Evolutionary conservation across 768 basidiomycete species (phyloP), one percentile per base, ranked within the genome.

Genomic region (Tubosaeta sp.): DNA sequence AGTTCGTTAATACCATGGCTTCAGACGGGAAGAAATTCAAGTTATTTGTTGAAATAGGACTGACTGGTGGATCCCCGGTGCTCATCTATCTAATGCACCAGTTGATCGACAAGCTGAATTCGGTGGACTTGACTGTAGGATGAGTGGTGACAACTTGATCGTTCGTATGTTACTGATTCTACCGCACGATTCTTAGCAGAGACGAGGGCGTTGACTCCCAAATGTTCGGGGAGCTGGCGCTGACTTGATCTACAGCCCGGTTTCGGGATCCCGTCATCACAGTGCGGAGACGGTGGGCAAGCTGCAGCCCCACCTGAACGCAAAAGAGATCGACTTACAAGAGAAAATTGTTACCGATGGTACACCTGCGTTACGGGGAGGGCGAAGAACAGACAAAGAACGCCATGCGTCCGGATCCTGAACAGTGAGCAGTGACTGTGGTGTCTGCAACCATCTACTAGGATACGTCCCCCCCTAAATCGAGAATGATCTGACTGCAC

Each of bases 391-490:
- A 89, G 60, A 91, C 89, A 0, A 65, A 65, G 16, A 60, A 67
- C 12, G 84, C 76, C 4, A 86, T 85, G 81, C 76, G 75, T 50
- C 68, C 64, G 5, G 76, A 78, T 43, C 55, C 64, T 6, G 78
- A 82, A 55, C 74, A 79, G 47, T 22, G 22, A 22, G 3, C 22
- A 22, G 22, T 22, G n/a, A n/a, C n/a, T n/a, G n/a, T n/a, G n/a
- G n/a, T n/a, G n/a, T n/a, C n/a, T n/a, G n/a, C n/a, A n/a, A n/a
- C 64, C 74, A 13, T 84, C 81, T n/a, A 78, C n/a, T 57, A 89
- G 82, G 88, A 95, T 68, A 71, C 94, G 50, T 87, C 88, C 68
- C 86, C 92, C 5, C 91, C 42, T 84, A 91, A 63, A 91, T 93
- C 31, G 91, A 93, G 71, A 89, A 92, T 52, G 79, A 75, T 1